phyloP scores from a whole-genome alignment of 2,329 filamentous ascomycete genomes.

The Aspergillus fructus region DNA sequence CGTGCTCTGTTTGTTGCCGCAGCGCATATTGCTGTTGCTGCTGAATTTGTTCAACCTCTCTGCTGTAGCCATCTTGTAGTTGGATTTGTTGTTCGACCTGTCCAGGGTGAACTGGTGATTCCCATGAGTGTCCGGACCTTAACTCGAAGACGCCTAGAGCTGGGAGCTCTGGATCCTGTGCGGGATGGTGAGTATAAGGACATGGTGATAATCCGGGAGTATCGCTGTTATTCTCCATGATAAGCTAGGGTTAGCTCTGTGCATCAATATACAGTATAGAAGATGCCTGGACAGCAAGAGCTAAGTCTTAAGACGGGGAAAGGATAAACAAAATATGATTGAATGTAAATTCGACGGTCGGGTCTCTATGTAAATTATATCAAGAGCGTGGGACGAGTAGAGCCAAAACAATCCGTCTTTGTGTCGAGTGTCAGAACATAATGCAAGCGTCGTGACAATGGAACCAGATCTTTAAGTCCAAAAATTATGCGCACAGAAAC shows the following conservation, averaged over 20 bases:
- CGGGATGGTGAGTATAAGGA: neutral
- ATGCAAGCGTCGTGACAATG: neutral
- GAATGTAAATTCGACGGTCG: neutral
- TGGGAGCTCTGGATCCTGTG: neutral
- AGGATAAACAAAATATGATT: neutral
- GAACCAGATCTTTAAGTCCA: neutral
- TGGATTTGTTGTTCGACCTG: neutral
- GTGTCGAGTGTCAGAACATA: neutral
- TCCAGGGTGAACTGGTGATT: neutral
- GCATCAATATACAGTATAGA: neutral
- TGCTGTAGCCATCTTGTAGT: neutral
- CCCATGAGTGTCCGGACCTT: neutral
- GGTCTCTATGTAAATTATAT: neutral
- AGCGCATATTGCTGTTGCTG: neutral
- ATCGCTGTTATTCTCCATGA: neutral
- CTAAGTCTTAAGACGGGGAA: neutral
- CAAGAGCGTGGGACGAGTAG: neutral
- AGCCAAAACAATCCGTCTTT: conserved; percentile 1
- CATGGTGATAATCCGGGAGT: neutral
- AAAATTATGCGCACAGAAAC: neutral
- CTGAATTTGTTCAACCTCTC: neutral
- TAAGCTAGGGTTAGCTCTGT: neutral
- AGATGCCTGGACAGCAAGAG: neutral
- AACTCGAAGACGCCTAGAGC: neutral
- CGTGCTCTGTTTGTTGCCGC: neutral